Evolutionary conservation across 768 basidiomycete species (phyloP).

Genomic region (Leccinum arenicola): DNA sequence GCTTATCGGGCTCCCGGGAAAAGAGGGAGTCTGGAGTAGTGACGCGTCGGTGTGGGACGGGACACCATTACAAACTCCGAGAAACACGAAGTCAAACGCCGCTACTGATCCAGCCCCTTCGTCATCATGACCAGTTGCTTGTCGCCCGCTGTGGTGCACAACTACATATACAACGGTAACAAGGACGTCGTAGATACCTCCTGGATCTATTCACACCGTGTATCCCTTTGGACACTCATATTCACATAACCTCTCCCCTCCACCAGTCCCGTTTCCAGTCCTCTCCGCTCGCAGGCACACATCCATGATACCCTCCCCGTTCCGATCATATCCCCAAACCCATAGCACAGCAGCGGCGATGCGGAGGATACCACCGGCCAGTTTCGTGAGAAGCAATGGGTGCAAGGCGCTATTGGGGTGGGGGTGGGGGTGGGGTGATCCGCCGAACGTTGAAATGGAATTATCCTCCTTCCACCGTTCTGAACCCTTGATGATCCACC

Average conservation of each 20-base stretch:
- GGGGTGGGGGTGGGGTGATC: too few relatives aligned
- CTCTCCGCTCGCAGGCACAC: neutral
- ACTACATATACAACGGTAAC: neutral
- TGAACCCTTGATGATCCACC: too few relatives aligned
- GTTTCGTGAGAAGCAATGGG: too few relatives aligned
- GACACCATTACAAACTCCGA: conserved; percentile 52
- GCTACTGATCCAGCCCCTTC: neutral
- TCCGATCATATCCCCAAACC: too few relatives aligned
- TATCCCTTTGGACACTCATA: neutral
- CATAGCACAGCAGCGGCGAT: too few relatives aligned
- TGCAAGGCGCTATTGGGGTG: too few relatives aligned
- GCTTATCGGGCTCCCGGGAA: conserved; percentile 52
- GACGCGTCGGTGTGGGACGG: conserved; percentile 50
- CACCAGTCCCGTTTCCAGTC: neutral
- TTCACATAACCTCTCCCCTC: neutral
- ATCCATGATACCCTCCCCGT: too few relatives aligned
- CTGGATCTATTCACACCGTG: neutral
- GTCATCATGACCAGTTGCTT: conserved; percentile 3
- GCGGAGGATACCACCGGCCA: too few relatives aligned
- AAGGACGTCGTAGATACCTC: neutral
- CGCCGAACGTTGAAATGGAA: too few relatives aligned
- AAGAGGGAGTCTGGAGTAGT: conserved; percentile 53
- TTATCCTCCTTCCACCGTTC: too few relatives aligned
- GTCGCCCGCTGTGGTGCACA: neutral
- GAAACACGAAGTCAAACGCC: conserved; percentile 10